Base-by-base conservation (phyloP, 495 filamentous ascomycete species). In the Podospora conica region DNA sequence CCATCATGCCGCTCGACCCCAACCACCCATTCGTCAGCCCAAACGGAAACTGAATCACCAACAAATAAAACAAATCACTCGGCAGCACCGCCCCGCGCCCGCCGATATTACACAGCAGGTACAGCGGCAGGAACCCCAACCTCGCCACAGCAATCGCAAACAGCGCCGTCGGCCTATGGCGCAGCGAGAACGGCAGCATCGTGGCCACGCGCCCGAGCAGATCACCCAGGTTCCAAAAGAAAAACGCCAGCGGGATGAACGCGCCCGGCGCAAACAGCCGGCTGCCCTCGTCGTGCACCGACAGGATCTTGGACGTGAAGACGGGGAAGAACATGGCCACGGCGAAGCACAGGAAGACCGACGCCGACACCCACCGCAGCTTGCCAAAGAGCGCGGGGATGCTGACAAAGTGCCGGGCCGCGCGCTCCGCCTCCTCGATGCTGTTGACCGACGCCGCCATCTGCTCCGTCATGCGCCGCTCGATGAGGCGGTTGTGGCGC, bases 291-390 rank as follows among this genome's bases (percentile, higher is more conserved):
- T 83, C 80, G 62, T 80, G 78, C 8, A 95, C 87, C 3, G 91
- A 93, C 25, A 87, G 68, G 69, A 97, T 93, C 71, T 88, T 83
- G 61, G 88, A 84, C 0, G 95, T 98, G 78, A 92, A 97, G 54
- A 97, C 90, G 0, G 95, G 95, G 77, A 93, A 97, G 67, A 92
- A 84, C 96, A 98, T 98, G 33, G 94, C 92, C 25, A 96, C 77
- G 53, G 80, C 76, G 73, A 97, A 98, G 72, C 86, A 90, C 59
- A 91, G 68, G 74, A 91, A 91, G 23, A 97, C 87, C 0, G 90
- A 81, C 31, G 81, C 75, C 1, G 90, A 82, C 12, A 91, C 77
- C 82, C 87, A 93, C 69, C 82, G 84, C 27, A 97, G 81, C 70
- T 96, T 96, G 53, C 78, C 75, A 73, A 92, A 85, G 15, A 97